phyloP scores from a whole-genome alignment of 495 filamentous ascomycete genomes.

The Annulohypoxylon moriforme region DNA sequence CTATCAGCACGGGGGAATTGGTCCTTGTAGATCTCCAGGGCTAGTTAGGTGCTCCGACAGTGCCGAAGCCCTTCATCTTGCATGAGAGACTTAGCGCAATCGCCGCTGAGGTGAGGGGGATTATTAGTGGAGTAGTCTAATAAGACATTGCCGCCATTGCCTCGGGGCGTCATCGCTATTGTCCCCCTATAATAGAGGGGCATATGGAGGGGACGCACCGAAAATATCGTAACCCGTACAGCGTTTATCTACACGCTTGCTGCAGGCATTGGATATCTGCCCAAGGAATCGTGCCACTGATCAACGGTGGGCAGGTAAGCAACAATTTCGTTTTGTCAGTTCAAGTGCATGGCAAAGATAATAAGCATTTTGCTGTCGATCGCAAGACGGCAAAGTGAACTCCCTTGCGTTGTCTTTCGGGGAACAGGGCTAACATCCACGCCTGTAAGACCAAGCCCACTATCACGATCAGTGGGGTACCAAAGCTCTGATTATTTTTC shows the following conservation, averaged over 20 bases:
- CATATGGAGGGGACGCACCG: neutral
- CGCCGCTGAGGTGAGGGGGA: neutral
- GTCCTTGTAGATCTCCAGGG: neutral
- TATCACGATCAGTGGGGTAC: too few species aligned
- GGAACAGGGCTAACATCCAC: neutral
- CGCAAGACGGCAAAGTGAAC: neutral
- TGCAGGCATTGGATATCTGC: neutral
- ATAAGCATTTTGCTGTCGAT: neutral
- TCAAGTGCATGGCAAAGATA: neutral
- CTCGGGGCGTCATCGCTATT: neutral
- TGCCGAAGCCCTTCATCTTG: neutral
- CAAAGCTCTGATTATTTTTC: neutral
- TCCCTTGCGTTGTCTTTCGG: neutral
- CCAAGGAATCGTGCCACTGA: neutral
- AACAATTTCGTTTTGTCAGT: neutral
- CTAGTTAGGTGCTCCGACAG: neutral
- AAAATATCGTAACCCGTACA: neutral
- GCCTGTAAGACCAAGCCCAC: neutral
- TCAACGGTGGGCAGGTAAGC: neutral
- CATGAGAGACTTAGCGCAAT: slow-evolving; percentile 4
- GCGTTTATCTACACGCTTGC: neutral
- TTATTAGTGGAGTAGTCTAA: neutral
- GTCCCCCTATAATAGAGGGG: neutral
- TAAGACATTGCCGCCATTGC: slow-evolving; percentile 14
- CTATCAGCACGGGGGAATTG: slow-evolving; percentile 7